Base-by-base conservation (phyloP, 2,329 filamentous ascomycete genomes). In the Diaporthe citri region DNA sequence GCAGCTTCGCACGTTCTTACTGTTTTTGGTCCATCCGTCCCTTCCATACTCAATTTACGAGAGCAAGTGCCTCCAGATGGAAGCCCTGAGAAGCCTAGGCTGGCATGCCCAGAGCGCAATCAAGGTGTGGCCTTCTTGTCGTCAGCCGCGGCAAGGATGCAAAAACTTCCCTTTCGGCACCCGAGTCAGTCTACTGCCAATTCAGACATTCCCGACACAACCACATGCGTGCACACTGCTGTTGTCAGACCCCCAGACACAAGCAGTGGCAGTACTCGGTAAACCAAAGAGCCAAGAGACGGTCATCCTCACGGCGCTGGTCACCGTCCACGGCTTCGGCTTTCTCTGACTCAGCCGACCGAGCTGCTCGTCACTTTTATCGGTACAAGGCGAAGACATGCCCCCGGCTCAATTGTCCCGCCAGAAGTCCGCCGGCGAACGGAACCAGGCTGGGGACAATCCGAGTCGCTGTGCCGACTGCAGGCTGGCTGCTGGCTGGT, bases 371-470 rank as follows among this genome's bases (percentile, higher is more conserved):
- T 36, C 43, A 34, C 36, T 36, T 51, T 34, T 60, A 31, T 60
- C 39, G 55, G 56, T 31, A 36, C 22, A 46, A n/a, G 56, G 43
- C 41, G 31, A 59, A 31, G 22, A 43, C 28, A 28, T 36, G 39
- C 25, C 20, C 28, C 3, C 22, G 13, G 31, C 43, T 34, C 28
- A 43, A 31, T 13, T 59, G 52, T 57, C 52, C 39, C 55, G 20
- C 57, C 28, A 43, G 41, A 25, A 52, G 46, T 72, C 64, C 64
- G 64, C 48, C 71, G 71, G 71, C 39, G 4, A 46, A 25, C 71
- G 71, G 71, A 72, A n/a, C 22, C 57, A 60, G 31, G 41, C 57
- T 72, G 71, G 71, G 71, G 71, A 72, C 46, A 52, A 55, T 64
- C 71, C 71, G 71, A 62, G 39, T 60, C 34, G 31, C 20, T 60